Conservation (phyloP, 2,329 filamentous ascomycete genomes). For the Chaetomium olivaceum region DNA sequence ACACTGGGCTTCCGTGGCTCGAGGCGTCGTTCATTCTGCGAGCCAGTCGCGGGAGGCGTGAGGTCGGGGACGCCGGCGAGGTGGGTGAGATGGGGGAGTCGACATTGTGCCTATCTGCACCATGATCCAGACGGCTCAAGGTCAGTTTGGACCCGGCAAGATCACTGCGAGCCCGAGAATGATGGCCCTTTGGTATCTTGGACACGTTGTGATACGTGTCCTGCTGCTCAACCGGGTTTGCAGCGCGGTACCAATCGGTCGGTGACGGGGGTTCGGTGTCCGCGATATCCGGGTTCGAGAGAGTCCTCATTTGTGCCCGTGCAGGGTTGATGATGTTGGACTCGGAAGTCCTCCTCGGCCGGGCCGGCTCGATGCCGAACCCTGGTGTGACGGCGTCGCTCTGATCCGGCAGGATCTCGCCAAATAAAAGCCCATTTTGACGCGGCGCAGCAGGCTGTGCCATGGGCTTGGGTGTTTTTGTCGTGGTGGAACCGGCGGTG, state of each 20-base stretch:
- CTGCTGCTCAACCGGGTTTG: conserved; percentile 33
- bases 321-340: conserved; percentile 61
- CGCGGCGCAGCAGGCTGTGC: conserved; percentile 41
- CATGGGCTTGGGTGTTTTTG: conserved; percentile 47
- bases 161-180: conserved; percentile 60
- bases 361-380: conserved; percentile 59
- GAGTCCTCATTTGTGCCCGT: conserved; percentile 51
- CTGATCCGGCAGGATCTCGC: conserved; percentile 67
- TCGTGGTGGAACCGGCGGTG: conserved; percentile 38
- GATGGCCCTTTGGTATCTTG: conserved; percentile 45
- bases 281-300: conserved; percentile 56
- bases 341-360: conserved; percentile 67
- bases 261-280: conserved; percentile 63
- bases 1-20: conserved; percentile 50
- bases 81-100: conserved; percentile 34
- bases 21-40: conserved; percentile 47
- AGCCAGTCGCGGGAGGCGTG: conserved; percentile 42
- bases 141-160: conserved; percentile 40
- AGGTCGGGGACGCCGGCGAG: conserved; percentile 35
- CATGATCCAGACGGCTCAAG: conserved; percentile 23
- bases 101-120: conserved; percentile 11
- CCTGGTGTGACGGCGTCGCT: conserved; percentile 54
- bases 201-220: conserved; percentile 30
- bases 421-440: conserved; percentile 65
- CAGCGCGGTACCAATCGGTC: conserved; percentile 62